Base-by-base conservation (phyloP, 23 red algal genomes). In the Porphyridium purpureum region DNA sequence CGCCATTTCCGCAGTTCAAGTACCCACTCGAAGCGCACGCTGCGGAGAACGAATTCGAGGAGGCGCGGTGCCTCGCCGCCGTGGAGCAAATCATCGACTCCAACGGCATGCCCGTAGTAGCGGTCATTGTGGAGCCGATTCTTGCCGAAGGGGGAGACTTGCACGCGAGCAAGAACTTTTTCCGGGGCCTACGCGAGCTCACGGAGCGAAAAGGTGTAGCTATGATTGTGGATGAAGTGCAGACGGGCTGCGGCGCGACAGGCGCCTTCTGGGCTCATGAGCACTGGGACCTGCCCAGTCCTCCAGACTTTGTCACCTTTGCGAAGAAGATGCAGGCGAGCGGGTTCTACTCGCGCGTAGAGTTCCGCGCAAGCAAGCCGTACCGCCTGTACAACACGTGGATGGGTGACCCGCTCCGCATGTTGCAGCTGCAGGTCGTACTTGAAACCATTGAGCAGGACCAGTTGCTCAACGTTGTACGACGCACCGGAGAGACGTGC, bases 241-340 rank as follows among this genome's bases (percentile, higher is more conserved):
- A 70, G 22, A 70, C 64, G 1, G 64, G 64, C 24, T 36, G 38
- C 54, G 64, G 64, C 34, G 64, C 49, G 2, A 70, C 64, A 31
- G 64, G 64, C 34, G 35, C 38, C 26, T 70, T 70, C 27, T 70
- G 64, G 64, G 64, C 64, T 5, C 64, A 70, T 29, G 47, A 53
- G 27, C 27, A 70, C 54, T 70, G 64, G 64, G 64, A 70, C 7
- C 31, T 38, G 33, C 35, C 64, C 2, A n/a, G n/a, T n/a, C n/a
- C n/a, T n/a, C 64, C 64, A 22, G 64, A 70, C 36, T 55, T 70
- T 4, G 64, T 70, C 23, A 70, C 64, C 35, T 70, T 70, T 70
- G 64, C 64, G 1, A 70, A 70, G 47, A 70, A 70, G 17, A 70
- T 70, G 64, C 64, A 70, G 54, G 64, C 54, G 4, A 57, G 50